A percentile compares a stretch with the other conserved stretches of the same genome.
Conservation (phyloP, 108 stramenopile genomes). For the Skeletonema marinoi region DNA sequence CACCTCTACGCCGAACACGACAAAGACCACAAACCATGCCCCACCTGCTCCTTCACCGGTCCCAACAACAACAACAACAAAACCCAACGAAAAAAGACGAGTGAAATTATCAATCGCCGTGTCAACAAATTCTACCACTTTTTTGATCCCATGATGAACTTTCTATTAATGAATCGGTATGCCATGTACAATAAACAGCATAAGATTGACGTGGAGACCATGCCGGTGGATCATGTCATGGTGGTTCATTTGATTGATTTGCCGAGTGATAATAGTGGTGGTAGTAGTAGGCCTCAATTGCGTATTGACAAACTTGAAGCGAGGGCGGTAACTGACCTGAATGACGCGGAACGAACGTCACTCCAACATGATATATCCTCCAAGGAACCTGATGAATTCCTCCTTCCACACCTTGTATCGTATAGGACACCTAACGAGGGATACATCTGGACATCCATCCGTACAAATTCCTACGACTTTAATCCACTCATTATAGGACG, state of each 20-base stretch:
- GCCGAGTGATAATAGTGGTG: neutral
- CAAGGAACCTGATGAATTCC: neutral
- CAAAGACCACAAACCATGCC: neutral
- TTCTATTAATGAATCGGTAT: neutral
- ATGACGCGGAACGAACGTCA: neutral
- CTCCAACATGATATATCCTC: neutral
- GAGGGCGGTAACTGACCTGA: neutral
- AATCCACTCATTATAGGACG: neutral
- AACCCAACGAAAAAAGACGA: neutral
- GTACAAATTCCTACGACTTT: neutral
- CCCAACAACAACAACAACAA: neutral
- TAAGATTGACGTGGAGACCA: neutral
- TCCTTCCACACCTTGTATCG: neutral
- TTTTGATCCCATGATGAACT: neutral
- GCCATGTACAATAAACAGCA: neutral
- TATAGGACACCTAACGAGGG: neutral
- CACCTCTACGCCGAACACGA: neutral
- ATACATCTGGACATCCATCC: neutral
- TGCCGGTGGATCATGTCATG: neutral
- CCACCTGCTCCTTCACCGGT: neutral
- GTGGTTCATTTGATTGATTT: neutral
- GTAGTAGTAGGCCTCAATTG: neutral
- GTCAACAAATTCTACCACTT: neutral
- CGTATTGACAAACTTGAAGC: neutral
- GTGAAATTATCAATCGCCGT: neutral